A percentile compares a stretch with the other conserved stretches of the same genome.
Conservation (phyloP, 2,329 filamentous ascomycete genomes). For the Ophiostoma angusticollis region DNA sequence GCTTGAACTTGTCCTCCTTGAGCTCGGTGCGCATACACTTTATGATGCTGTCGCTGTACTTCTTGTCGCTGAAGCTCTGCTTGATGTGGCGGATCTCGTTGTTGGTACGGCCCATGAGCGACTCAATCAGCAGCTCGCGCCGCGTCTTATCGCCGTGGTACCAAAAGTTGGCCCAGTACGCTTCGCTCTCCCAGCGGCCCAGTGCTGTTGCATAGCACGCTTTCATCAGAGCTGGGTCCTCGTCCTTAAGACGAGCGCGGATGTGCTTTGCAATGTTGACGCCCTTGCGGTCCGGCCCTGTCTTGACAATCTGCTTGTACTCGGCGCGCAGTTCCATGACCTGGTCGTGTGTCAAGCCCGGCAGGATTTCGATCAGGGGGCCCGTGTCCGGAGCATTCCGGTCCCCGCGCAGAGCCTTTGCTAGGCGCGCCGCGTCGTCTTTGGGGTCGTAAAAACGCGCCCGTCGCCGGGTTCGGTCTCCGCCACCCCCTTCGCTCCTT, state of each 20-base stretch:
- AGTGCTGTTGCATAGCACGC: slow-evolving; percentile 81
- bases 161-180: slow-evolving; percentile 97
- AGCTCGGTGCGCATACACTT: slow-evolving; percentile 87
- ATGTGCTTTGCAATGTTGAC: slow-evolving; percentile 82
- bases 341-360: slow-evolving; percentile 73
- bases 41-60: slow-evolving; percentile 68
- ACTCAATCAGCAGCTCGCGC: slow-evolving; percentile 83
- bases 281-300: slow-evolving; percentile 56
- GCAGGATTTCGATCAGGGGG: slow-evolving; percentile 70
- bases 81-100: slow-evolving; percentile 81
- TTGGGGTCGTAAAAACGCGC: slow-evolving; percentile 74
- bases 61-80: slow-evolving; percentile 78
- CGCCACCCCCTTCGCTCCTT: slow-evolving; percentile 20
- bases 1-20: slow-evolving; percentile 92
- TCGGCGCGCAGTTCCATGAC: slow-evolving; percentile 74
- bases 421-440: slow-evolving; percentile 63
- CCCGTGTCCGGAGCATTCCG: slow-evolving; percentile 51
- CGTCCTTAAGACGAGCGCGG: slow-evolving; percentile 60
- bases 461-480: slow-evolving; percentile 41
- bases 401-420: slow-evolving; percentile 58
- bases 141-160: slow-evolving; percentile 79
- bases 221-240: slow-evolving; percentile 69
- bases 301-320: slow-evolving; percentile 84
- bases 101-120: slow-evolving; percentile 80
- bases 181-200: slow-evolving; percentile 82